phyloP scores from a whole-genome alignment of 2,329 filamentous ascomycete species.

The Mariannaea elegans region DNA sequence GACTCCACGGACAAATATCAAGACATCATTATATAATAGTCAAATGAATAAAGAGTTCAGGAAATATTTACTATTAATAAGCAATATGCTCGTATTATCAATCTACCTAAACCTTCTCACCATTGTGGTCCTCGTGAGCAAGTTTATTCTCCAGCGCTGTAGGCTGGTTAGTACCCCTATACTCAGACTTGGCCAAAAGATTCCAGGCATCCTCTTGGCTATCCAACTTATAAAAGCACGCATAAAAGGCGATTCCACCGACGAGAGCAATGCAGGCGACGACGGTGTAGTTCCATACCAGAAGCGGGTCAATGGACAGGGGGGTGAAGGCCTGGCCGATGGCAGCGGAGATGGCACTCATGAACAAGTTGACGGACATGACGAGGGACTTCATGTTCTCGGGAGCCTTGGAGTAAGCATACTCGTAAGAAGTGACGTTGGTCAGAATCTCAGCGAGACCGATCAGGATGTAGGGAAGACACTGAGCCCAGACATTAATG shows the following conservation, averaged over 20 bases:
- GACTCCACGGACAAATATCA: too few species aligned
- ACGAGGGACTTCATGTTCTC: conserved; percentile 85
- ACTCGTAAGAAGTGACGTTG: conserved; percentile 72
- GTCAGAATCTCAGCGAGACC: conserved; percentile 63
- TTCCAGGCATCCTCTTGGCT: conserved; percentile 75
- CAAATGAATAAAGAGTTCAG: too few species aligned
- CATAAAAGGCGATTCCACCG: conserved; percentile 73
- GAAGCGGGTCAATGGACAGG: conserved; percentile 69
- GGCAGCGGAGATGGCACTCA: conserved; percentile 73
- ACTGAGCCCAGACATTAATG: conserved; percentile 73
- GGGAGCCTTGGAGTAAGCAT: conserved; percentile 80
- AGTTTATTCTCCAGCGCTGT: conserved; percentile 44
- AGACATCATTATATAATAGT: too few species aligned
- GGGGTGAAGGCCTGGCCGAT: conserved; percentile 74
- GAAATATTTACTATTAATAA: too few species aligned
- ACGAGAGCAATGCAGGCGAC: conserved; percentile 70
- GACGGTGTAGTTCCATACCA: conserved; percentile 76
- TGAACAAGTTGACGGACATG: conserved; percentile 74
- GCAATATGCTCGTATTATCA: too few species aligned
- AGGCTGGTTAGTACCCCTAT: conserved; percentile 51
- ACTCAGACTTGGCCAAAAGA: conserved; percentile 60
- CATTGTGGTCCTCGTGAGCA: conserved; percentile 26
- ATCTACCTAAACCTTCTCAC: too few species aligned
- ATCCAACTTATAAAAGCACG: conserved; percentile 72
- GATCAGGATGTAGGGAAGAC: conserved; percentile 60